Conservation (phyloP, 257 asterid genomes). For the Capsicum baccatum region DNA sequence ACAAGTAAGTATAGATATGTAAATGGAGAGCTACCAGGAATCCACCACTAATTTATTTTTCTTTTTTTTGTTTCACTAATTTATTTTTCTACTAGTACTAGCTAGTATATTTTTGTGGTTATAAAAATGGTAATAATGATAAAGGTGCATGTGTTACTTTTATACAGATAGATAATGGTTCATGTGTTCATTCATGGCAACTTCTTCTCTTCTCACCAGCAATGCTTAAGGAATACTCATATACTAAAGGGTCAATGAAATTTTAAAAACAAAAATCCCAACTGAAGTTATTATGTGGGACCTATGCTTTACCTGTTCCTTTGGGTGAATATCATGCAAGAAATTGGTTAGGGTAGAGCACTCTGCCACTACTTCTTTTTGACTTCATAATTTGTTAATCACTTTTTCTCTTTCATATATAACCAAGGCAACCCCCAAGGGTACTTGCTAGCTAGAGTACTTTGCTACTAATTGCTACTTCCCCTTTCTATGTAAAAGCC, state of each 20-base stretch:
- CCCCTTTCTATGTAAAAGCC: slow-evolving; percentile 14
- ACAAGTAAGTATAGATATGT: neutral
- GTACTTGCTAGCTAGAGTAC: neutral
- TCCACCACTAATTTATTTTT: neutral
- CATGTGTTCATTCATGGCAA: slow-evolving; percentile 47
- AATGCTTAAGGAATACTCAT: slow-evolving; percentile 56
- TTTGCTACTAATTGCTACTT: slow-evolving; percentile 10
- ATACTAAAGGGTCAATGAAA: slow-evolving; percentile 21
- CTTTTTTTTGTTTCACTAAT: no score
- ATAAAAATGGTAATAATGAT: slow-evolving; percentile 9
- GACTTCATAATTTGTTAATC: neutral
- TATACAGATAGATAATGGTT: slow-evolving; percentile 46
- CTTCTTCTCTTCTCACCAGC: slow-evolving; percentile 33
- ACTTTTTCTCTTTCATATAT: neutral
- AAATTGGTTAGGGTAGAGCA: slow-evolving; percentile 22
- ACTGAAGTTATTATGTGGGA: slow-evolving; percentile 24
- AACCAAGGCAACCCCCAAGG: neutral
- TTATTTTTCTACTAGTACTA: no score
- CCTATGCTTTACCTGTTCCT: slow-evolving; percentile 28
- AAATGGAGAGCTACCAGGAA: slow-evolving; percentile 8
- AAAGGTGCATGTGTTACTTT: slow-evolving; percentile 39
- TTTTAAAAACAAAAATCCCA: neutral
- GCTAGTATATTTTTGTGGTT: neutral
- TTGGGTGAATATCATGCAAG: slow-evolving; percentile 24
- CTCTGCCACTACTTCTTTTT: slow-evolving; percentile 27